These are phyloP conservation scores for Talaromyces proteolyticus DNA, from an alignment of 495 filamentous ascomycete species.

Conservation along the genomic window DNA sequence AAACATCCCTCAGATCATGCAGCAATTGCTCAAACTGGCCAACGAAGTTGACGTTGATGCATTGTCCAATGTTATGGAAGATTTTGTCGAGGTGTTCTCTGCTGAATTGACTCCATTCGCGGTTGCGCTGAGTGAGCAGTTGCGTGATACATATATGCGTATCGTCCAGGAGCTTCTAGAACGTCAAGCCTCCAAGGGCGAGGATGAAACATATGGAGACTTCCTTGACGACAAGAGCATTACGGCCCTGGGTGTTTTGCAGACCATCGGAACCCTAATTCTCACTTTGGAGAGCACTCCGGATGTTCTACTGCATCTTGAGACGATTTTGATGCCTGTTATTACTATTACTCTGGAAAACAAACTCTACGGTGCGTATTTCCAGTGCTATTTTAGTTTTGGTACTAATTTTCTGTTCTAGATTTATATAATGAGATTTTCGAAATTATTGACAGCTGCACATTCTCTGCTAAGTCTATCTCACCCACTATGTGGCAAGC, in stretches of 20 bases:
- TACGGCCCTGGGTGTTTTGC: constrained; percentile 89
- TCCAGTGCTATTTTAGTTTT: not conserved
- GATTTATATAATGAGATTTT: constrained; percentile 97
- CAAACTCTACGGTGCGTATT: constrained; percentile 71
- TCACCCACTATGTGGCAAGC: constrained; percentile 97
- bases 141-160: constrained; percentile 91
- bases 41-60: constrained; percentile 95
- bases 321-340: constrained; percentile 93
- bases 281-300: constrained; percentile 95
- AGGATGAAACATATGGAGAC: constrained; percentile 76
- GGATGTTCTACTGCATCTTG: constrained; percentile 87
- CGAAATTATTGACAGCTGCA: constrained; percentile 98
- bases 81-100: constrained; percentile 98
- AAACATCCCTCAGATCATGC: constrained; percentile 99
- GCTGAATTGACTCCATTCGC: constrained; percentile 94
- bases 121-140: constrained; percentile 93
- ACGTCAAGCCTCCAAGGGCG: constrained; percentile 65
- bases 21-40: constrained; percentile 91
- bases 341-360: constrained; percentile 94
- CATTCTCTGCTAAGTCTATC: constrained; percentile 94
- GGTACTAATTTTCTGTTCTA: constrained; percentile 16
- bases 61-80: constrained; percentile 98
- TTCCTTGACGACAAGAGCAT: constrained; percentile 98
- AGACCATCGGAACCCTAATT: constrained; percentile 96
- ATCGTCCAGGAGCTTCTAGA: constrained; percentile 90